Evolutionary conservation across 2,329 filamentous ascomycete genomes (phyloP).

Genomic region (Botrytis fragariae): DNA sequence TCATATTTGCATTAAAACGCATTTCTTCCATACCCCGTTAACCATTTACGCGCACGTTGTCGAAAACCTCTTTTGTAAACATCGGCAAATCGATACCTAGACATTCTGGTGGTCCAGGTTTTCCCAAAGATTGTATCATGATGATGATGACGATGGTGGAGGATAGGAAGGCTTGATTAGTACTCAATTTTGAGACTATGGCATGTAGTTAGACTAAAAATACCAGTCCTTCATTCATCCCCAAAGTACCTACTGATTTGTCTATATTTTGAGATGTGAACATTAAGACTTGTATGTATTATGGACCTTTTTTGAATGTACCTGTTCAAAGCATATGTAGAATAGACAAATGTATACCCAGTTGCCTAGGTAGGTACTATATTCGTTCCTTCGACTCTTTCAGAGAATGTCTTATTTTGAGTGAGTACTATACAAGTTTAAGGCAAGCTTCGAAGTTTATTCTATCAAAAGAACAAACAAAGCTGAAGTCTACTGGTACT

Average conservation of each 20-base stretch:
- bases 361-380: neutral
- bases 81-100: constrained; percentile 26
- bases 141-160: constrained; percentile 33
- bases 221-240: constrained; percentile 37
- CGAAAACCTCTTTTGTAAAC: constrained; percentile 28
- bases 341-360: neutral
- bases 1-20: constrained; percentile 26
- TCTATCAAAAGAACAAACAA: neutral
- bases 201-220: constrained; percentile 39
- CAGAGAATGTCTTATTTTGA: neutral
- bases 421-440: neutral
- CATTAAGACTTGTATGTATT: neutral
- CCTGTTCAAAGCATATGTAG: neutral
- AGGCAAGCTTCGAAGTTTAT: neutral
- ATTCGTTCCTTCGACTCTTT: neutral
- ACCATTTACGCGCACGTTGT: constrained; percentile 31
- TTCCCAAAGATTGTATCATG: constrained; percentile 27
- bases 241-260: neutral
- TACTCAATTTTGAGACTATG: constrained; percentile 30
- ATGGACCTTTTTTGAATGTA: neutral
- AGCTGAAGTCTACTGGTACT: neutral
- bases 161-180: constrained; percentile 31
- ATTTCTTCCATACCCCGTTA: constrained; percentile 23
- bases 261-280: neutral
- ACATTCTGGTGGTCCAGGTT: constrained; percentile 28